These are phyloP conservation scores for Eimeria falciformis DNA, from an alignment of 169 alveolate species.

Conservation along the genomic window DNA sequence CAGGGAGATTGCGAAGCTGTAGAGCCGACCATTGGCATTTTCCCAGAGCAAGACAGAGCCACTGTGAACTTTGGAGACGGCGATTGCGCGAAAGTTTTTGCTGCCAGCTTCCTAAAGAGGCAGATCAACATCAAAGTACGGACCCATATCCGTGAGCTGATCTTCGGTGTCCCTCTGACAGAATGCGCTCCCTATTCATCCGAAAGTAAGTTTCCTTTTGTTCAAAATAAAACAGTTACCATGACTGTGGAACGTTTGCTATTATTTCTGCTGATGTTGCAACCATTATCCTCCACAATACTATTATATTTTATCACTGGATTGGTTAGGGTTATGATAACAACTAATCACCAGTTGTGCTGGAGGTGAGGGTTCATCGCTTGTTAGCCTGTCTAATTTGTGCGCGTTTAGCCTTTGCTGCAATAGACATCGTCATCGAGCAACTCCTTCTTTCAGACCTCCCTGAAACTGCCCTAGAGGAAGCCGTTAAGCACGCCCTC, in stretches of 20 bases:
- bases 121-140: neutral
- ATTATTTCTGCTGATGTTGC: too few species aligned
- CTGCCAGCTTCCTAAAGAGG: neutral
- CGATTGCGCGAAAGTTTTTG: constrained; percentile 3
- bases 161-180: neutral
- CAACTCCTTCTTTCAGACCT: neutral
- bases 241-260: too few species aligned
- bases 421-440: constrained; percentile 8
- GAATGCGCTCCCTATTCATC: constrained; percentile 33
- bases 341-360: too few species aligned
- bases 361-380: too few species aligned
- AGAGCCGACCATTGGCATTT: neutral
- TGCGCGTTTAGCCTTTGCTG: neutral
- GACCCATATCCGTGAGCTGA: neutral
- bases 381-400: neutral
- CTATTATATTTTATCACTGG: too few species aligned
- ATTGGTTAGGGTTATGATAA: too few species aligned
- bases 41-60: neutral
- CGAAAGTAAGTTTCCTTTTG: neutral
- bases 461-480: neutral
- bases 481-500: neutral
- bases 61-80: neutral
- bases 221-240: too few species aligned
- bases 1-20: neutral
- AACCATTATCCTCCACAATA: too few species aligned